Evolutionary conservation across 768 basidiomycete species (phyloP).

Genomic region (Rhodocollybia butyracea): DNA sequence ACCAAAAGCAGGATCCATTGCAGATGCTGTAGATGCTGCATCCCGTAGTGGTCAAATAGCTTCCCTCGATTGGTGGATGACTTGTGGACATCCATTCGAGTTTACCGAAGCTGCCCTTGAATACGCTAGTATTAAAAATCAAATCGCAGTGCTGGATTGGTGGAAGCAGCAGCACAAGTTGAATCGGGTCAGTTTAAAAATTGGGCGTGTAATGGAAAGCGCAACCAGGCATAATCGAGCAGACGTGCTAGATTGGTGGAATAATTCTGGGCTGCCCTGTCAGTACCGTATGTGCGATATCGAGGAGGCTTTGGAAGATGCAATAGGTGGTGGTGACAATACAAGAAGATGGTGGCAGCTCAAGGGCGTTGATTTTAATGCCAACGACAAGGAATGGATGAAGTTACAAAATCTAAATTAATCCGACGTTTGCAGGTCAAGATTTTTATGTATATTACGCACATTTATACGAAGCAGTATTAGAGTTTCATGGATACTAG

Average conservation of each 20-base stretch:
- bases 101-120: constrained; percentile 82
- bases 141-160: constrained; percentile 78
- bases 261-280: constrained; percentile 70
- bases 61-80: constrained; percentile 81
- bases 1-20: constrained; percentile 51
- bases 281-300: constrained; percentile 91
- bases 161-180: constrained; percentile 62
- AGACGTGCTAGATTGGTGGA: constrained; percentile 88
- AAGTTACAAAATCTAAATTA: constrained; percentile 75
- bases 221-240: constrained; percentile 81
- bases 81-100: constrained; percentile 61
- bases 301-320: constrained; percentile 88
- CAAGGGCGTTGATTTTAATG: constrained; percentile 80
- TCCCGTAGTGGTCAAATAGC: constrained; percentile 72
- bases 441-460: constrained; percentile 87
- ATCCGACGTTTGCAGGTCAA: too few species aligned
- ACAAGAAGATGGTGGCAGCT: constrained; percentile 79
- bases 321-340: constrained; percentile 73
- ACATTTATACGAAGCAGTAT: constrained; percentile 93
- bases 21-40: constrained; percentile 75
- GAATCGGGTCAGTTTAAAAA: constrained; percentile 61
- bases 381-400: constrained; percentile 87
- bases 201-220: constrained; percentile 84
- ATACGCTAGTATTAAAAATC: constrained; percentile 74
- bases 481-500: too few species aligned